These are phyloP conservation scores for Moricandia moricandioides DNA, from an alignment of 345 rosid genomes.

Conservation along the genomic window DNA sequence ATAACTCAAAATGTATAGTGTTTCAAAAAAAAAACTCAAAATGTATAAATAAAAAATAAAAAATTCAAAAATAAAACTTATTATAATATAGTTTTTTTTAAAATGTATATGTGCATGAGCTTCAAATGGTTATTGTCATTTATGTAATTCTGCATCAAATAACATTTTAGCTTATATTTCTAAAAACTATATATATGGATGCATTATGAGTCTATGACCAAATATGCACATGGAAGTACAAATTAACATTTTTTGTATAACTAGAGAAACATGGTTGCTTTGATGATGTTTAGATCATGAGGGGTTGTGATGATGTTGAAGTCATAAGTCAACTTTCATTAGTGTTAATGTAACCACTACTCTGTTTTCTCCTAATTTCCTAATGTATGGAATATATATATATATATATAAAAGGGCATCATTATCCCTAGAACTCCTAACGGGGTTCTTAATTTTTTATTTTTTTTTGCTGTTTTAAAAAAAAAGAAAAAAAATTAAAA, in stretches of 20 bases:
- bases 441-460: no score
- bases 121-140: background rate
- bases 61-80: no score
- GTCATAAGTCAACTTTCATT: constrained; percentile 13
- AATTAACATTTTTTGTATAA: background rate
- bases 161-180: background rate
- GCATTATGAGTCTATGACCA: background rate
- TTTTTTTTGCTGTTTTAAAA: no score
- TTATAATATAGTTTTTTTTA: no score
- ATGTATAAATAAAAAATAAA: no score
- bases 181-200: background rate
- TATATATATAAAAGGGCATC: no score
- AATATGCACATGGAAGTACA: background rate
- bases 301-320: background rate
- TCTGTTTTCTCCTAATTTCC: background rate
- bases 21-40: no score
- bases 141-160: background rate
- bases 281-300: background rate
- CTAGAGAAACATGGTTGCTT: background rate
- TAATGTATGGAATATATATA: background rate
- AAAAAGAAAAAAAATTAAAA: no score
- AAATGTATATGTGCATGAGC: background rate
- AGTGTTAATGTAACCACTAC: background rate
- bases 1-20: no score
- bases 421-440: no score